These are phyloP conservation scores for Calonectria henricotiae DNA, from an alignment of 2,329 filamentous ascomycete genomes.

Conservation along the genomic window DNA sequence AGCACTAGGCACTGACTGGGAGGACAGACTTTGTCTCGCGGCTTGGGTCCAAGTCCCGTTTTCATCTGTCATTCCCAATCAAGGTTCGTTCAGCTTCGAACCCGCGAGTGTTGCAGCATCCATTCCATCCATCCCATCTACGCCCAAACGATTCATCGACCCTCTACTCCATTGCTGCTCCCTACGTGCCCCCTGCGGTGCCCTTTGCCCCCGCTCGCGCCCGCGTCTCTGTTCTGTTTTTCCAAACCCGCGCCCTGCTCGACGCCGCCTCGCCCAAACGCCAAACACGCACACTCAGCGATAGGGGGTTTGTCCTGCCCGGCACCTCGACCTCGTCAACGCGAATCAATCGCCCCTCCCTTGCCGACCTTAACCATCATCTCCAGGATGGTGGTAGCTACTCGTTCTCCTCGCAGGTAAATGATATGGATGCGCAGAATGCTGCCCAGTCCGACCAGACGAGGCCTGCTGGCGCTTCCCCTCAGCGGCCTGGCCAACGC, in stretches of 20 bases:
- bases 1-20: slow-evolving; percentile 27
- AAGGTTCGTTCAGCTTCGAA: slow-evolving; percentile 48
- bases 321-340: slow-evolving; percentile 38
- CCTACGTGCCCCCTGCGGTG: slow-evolving; percentile 22
- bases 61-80: slow-evolving; percentile 45
- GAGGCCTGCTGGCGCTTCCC: slow-evolving; percentile 72
- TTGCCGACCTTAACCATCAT: slow-evolving; percentile 47
- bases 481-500: slow-evolving; percentile 60
- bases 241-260: slow-evolving; percentile 32
- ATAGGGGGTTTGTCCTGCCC: slow-evolving; percentile 40
- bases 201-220: slow-evolving; percentile 32
- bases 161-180: slow-evolving; percentile 23
- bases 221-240: slow-evolving; percentile 37
- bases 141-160: slow-evolving; percentile 40
- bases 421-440: slow-evolving; percentile 81
- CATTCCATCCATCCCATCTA: slow-evolving; percentile 41
- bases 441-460: slow-evolving; percentile 75
- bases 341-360: slow-evolving; percentile 52
- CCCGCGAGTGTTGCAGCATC: slow-evolving; percentile 36
- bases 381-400: slow-evolving; percentile 74
- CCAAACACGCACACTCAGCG: slow-evolving; percentile 35
- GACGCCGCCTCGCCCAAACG: slow-evolving; percentile 38
- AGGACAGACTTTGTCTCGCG: slow-evolving; percentile 48
- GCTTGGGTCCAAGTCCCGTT: slow-evolving; percentile 46
- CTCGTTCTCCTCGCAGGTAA: slow-evolving; percentile 69